These are phyloP conservation scores for Penicillium freii DNA, from an alignment of 2,329 filamentous ascomycete species.

Conservation along the genomic window DNA sequence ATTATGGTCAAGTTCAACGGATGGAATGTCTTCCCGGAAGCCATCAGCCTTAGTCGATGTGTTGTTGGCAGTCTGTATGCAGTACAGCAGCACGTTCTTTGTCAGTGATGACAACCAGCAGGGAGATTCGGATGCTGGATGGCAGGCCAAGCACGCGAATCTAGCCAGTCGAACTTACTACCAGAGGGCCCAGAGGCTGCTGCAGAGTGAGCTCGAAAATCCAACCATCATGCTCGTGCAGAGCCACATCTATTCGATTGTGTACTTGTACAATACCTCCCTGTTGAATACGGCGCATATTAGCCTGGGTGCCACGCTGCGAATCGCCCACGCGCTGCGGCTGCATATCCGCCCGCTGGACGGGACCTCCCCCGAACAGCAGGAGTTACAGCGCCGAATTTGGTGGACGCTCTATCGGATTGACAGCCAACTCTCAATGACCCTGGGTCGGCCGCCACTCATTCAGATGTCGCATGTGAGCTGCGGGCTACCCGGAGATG, in stretches of 20 bases:
- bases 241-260: slow-evolving; percentile 42
- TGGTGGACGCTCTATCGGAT: slow-evolving; percentile 54
- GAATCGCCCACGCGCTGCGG: not conserved
- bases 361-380: slow-evolving; percentile 28
- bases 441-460: slow-evolving; percentile 22
- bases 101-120: not conserved
- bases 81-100: not conserved
- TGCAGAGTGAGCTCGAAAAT: slow-evolving; percentile 48
- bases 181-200: slow-evolving; percentile 46
- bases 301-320: not conserved
- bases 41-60: not conserved
- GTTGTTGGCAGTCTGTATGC: not conserved
- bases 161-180: slow-evolving; percentile 50
- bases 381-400: slow-evolving; percentile 50
- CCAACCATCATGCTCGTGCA: slow-evolving; percentile 51
- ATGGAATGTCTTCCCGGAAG: not conserved
- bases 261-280: not conserved
- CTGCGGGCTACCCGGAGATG: not conserved
- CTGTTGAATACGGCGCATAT: not conserved
- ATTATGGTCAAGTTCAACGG: not conserved
- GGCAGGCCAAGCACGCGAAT: slow-evolving; percentile 2
- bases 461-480: not conserved
- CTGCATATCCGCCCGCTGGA: not conserved
- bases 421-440: slow-evolving; percentile 49
- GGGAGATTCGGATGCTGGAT: not conserved